Conservation (phyloP, 2,329 filamentous ascomycete genomes). For the Nannizziopsis barbatae region DNA sequence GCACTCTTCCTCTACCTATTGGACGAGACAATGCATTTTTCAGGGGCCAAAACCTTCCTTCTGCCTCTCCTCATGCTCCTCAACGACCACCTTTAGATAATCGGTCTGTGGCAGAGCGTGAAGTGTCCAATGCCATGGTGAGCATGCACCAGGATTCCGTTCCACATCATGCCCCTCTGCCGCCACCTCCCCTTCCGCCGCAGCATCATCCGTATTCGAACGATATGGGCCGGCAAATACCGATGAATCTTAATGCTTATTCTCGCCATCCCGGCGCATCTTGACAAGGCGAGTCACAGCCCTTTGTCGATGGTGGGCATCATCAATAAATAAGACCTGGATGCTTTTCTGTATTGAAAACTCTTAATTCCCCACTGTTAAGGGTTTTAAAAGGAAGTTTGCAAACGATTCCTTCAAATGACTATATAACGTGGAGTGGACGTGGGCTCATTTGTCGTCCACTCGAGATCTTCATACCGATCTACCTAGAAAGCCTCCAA, state of each 20-base stretch:
- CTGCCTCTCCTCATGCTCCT: not conserved
- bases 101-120: slow-evolving; percentile 3
- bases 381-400: no score
- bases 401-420: no score
- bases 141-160: slow-evolving; percentile 5
- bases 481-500: not conserved
- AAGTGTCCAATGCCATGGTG: slow-evolving; percentile 4
- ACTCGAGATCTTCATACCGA: no score
- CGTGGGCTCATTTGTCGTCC: no score
- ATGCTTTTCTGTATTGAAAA: no score
- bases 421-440: no score
- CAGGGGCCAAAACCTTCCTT: not conserved
- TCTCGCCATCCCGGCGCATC: not conserved
- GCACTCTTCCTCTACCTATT: slow-evolving; percentile 4
- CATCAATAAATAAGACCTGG: no score
- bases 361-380: no score
- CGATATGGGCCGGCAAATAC: not conserved
- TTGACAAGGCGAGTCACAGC: no score
- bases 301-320: no score
- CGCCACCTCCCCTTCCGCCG: not conserved
- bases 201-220: slow-evolving; percentile 3
- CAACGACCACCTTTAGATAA: slow-evolving; percentile 1
- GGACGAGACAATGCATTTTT: not conserved
- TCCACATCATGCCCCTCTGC: slow-evolving; percentile 1
- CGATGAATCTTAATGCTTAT: not conserved